These are phyloP conservation scores for Perilla frutescens DNA, from an alignment of 257 asterid genomes.

Conservation along the genomic window DNA sequence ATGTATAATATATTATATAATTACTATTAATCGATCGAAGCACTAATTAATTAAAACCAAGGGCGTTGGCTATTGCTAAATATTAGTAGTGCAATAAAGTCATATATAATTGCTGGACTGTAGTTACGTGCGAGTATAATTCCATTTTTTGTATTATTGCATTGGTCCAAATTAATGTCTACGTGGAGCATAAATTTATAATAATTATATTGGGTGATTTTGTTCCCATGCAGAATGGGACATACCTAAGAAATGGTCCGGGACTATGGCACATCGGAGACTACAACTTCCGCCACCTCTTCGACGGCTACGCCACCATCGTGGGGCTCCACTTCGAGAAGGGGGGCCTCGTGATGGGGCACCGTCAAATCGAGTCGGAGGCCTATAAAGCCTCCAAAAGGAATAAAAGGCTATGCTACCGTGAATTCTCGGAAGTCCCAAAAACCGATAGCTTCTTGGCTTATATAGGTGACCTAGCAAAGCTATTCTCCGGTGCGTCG, in stretches of 20 bases:
- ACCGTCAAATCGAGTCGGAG: constrained; percentile 84
- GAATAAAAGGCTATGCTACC: constrained; percentile 72
- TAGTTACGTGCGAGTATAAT: constrained; percentile 26
- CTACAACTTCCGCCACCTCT: constrained; percentile 89
- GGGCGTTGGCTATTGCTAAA: too few relatives aligned
- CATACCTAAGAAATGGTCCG: constrained; percentile 94
- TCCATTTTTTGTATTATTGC: constrained; percentile 22
- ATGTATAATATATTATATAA: too few relatives aligned
- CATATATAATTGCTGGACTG: background rate
- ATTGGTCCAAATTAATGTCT: constrained; percentile 6
- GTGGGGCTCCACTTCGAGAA: constrained; percentile 78
- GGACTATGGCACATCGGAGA: constrained; percentile 93
- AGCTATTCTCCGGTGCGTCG: constrained; percentile 87
- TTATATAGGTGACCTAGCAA: constrained; percentile 84
- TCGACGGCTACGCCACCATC: constrained; percentile 96
- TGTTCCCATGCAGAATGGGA: constrained; percentile 79
- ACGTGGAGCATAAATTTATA: too few relatives aligned
- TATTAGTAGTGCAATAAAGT: too few relatives aligned
- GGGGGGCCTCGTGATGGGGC: constrained; percentile 77
- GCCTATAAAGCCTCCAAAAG: constrained; percentile 84
- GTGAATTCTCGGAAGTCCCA: constrained; percentile 91
- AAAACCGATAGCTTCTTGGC: constrained; percentile 70
- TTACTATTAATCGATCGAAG: too few relatives aligned
- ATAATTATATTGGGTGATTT: background rate
- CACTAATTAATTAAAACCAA: too few relatives aligned